These are phyloP conservation scores for Isochrysis galbana DNA, from an alignment of 78 protist genomes.

Conservation along the genomic window DNA sequence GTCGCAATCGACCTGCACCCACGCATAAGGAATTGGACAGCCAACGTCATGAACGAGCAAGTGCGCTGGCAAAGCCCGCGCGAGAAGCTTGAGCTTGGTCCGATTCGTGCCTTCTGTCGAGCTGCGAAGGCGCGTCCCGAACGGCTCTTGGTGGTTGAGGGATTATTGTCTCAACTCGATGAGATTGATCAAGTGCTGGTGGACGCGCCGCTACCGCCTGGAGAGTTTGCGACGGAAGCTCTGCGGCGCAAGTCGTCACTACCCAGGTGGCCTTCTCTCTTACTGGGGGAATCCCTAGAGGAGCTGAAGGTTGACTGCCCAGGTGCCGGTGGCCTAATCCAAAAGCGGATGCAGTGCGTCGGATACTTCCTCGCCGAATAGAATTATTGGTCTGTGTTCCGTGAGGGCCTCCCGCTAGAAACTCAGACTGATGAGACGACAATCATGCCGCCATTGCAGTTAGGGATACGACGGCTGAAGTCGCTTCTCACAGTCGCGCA, in stretches of 20 bases:
- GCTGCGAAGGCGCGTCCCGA: too few relatives aligned
- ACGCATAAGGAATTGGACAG: not conserved
- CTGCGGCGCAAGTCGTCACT: not conserved
- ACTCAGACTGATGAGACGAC: too few relatives aligned
- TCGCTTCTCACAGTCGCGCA: too few relatives aligned
- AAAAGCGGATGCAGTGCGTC: not conserved
- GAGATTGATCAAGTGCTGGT: too few relatives aligned
- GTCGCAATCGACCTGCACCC: not conserved
- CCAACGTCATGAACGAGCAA: not conserved
- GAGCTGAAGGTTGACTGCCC: not conserved
- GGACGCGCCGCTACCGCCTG: not conserved
- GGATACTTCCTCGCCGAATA: constrained; percentile 7
- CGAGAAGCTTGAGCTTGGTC: not conserved
- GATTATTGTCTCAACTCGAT: too few relatives aligned
- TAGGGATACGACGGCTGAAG: too few relatives aligned
- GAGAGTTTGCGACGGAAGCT: not conserved
- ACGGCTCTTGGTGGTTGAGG: too few relatives aligned
- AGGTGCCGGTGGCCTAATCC: not conserved
- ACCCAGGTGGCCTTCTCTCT: not conserved
- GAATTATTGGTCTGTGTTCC: too few relatives aligned
- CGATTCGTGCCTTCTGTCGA: too few relatives aligned
- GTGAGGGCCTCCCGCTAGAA: too few relatives aligned
- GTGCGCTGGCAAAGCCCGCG: not conserved
- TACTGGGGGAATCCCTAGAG: not conserved
- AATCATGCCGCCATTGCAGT: too few relatives aligned